Evolutionary conservation across 352 stramenopile species (phyloP), one percentile per base, ranked within the genome.

Genomic region (Peronosclerospora sorghi): DNA sequence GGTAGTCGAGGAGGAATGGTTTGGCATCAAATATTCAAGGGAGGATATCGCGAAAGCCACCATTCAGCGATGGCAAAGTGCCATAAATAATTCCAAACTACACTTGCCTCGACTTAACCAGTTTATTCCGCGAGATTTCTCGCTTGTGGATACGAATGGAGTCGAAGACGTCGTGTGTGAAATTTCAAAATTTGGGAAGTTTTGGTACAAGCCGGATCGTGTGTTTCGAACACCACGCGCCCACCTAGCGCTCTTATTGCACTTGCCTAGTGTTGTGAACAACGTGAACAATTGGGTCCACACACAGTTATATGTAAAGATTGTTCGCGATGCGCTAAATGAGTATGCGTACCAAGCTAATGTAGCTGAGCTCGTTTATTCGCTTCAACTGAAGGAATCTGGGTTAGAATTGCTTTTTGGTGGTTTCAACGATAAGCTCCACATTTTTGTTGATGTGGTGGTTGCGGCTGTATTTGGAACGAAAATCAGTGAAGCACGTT

Each of bases 351-450:
- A 88, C 53, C 65, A 83, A 8, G 76, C 76, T 4, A 79, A 78
- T 36, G 73, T 86, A 21, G 74, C 76, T 0, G 70, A 85, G 45
- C 59, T 86, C 26, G 78, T 64, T 51, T 88, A 85, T 50, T 79
- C 66, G 26, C 53, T 88, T 10, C 60, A 68, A 13, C 56, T 83
- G 1, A 86, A 80, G 27, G 76, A 84, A 12, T 63, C 54, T 9
- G 71, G 68, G 0, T 35, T 88, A 26, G 71, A 86, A 49, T 53
- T 88, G 18, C 49, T 83, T 24, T 78, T 81, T 47, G 69, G 71
- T n/a, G 76, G 76, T 10, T 88, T 83, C 35, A 86, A 82, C 43
- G 68, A 88, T 45, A 88, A 88, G 37, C 50, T 86, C 14, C 47
- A 62, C 12, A n/a, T 76, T 29, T 56, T 88, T 32, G 68, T 84